phyloP scores from a whole-genome alignment of 2,329 filamentous ascomycete species.

The Neopestalotiopsis rosae region DNA sequence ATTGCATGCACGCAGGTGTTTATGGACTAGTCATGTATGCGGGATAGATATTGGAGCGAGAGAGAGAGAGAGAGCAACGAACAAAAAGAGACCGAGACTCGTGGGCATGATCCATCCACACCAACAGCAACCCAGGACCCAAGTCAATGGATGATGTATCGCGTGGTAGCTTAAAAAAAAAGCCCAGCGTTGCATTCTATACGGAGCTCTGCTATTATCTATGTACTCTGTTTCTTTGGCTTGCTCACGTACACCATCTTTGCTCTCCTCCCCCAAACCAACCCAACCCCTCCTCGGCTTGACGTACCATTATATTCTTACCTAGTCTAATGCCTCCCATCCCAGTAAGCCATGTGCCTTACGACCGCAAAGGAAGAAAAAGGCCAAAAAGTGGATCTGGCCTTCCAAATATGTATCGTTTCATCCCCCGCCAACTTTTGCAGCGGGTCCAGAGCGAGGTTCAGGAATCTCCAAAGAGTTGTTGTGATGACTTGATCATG shows the following conservation, averaged over 20 bases:
- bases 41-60: not conserved
- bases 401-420: too few species aligned
- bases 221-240: not conserved
- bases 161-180: not conserved
- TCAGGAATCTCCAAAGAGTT: not conserved
- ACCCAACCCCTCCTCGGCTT: too few species aligned
- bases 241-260: not conserved
- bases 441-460: too few species aligned
- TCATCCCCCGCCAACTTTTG: too few species aligned
- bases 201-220: not conserved
- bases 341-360: slow-evolving; percentile 6
- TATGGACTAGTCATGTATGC: not conserved
- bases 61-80: not conserved
- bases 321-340: not conserved
- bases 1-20: not conserved
- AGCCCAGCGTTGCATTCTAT: not conserved
- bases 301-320: not conserved
- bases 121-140: not conserved
- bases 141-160: not conserved
- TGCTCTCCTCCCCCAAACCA: too few species aligned
- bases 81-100: not conserved
- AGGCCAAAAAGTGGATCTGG: not conserved
- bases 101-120: not conserved
- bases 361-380: not conserved
- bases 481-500: not conserved